Evolutionary conservation across 139 green algal genomes (phyloP).

Genomic region (Chlamydomonas eustigma): DNA sequence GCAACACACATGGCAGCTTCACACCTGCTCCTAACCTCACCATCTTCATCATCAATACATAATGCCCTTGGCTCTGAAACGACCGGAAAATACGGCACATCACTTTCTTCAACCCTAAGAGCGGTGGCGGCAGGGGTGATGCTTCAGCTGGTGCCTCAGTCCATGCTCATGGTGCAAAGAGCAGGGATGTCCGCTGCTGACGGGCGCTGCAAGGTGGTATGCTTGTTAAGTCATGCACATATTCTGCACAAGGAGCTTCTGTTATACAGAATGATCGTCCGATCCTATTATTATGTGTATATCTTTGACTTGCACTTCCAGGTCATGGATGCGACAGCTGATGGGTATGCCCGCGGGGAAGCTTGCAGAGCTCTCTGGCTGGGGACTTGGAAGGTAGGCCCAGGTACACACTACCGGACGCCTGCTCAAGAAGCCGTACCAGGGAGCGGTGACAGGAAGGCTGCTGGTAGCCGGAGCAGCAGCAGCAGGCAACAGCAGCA

Average conservation of each 20-base stretch:
- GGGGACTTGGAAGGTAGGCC: not conserved
- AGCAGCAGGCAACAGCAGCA: too few species aligned
- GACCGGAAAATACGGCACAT: not conserved
- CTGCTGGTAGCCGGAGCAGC: too few species aligned
- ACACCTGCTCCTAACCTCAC: too few species aligned
- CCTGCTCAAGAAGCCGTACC: too few species aligned
- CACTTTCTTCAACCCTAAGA: too few species aligned
- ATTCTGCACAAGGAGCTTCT: too few species aligned
- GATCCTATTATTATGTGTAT: not conserved
- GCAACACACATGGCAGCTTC: constrained; percentile 49
- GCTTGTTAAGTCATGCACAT: not conserved
- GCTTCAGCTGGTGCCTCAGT: constrained; percentile 36
- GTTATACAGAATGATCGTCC: too few species aligned
- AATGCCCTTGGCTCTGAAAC: constrained; percentile 11
- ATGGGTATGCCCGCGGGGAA: constrained; percentile 69
- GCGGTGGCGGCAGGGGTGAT: constrained; percentile 48
- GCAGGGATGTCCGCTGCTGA: constrained; percentile 63
- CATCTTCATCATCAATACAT: too few species aligned
- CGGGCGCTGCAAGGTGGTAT: constrained; percentile 60
- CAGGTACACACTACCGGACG: too few species aligned
- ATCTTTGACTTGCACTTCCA: too few species aligned
- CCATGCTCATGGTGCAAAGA: constrained; percentile 16
- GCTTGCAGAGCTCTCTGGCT: constrained; percentile 45
- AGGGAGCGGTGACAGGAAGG: too few species aligned
- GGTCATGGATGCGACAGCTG: constrained; percentile 59